Base-by-base conservation (phyloP, 306 rosid species). In the Prosopis cineraria region DNA sequence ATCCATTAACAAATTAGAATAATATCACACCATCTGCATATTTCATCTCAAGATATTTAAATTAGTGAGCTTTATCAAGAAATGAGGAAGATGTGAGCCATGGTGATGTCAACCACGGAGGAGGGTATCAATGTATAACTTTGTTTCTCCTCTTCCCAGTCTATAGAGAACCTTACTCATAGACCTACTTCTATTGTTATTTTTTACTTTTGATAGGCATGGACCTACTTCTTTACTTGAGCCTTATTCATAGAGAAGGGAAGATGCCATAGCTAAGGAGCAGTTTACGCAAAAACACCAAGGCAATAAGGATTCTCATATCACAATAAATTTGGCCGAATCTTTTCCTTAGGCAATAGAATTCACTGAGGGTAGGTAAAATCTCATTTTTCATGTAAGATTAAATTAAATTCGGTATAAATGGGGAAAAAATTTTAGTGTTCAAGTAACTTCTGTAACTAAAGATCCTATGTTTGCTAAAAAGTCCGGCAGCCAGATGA, bases 11-110 rank as follows among this genome's bases (percentile, higher is more conserved):
- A 33, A 55, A 71, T 12, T n/a, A 78, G 65, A 22, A 5, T 8
- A 43, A n/a, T 14, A 72, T 10, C 17, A 72, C 20, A 31, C 20
- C 17, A 52, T 72, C 30, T 30, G 33, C 31, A 20, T 43, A 78
- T 55, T 66, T 53, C 22, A 72, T 79, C 68, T 79, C 62, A 70
- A 64, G 34, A 64, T 63, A 52, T 73, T 59, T 50, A 31, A 39
- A 65, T 34, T 25, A 74, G 58, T 67, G 5, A 69, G 16, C 20
- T 40, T 48, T 48, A 65, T 14, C 27, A 74, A 56, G 22, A 55
- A 67, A 69, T 50, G 29, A 11, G 58, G 72, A 58, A 72, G 66
- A 43, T 50, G 7, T 50, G 58, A 19, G 25, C 16, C 22, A 48
- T 5, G 33, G 63, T 75, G 72, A 70, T 37, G 66, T n/a, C n/a